Evolutionary conservation across 2,329 filamentous ascomycete genomes (phyloP).

Genomic region (Dactylonectria estremocensis): DNA sequence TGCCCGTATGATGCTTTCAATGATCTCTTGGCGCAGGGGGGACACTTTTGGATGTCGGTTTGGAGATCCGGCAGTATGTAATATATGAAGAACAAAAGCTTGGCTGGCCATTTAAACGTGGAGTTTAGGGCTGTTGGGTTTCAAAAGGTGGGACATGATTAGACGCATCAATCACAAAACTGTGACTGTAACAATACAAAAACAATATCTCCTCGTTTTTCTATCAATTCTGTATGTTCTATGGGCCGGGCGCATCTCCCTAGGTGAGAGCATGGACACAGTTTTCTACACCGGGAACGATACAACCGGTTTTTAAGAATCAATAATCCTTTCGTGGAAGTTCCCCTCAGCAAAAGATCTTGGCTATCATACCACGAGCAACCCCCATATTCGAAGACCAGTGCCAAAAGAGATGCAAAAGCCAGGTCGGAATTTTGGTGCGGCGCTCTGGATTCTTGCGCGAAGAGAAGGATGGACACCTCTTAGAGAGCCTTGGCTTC

Average conservation of each 20-base stretch:
- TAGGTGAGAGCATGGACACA: neutral
- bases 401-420: neutral
- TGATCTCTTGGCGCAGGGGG: neutral
- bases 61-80: neutral
- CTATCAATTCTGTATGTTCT: neutral
- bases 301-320: neutral
- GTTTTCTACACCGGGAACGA: neutral
- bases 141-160: neutral
- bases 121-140: neutral
- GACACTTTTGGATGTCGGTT: neutral
- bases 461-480: neutral
- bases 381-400: neutral
- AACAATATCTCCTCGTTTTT: slow-evolving; percentile 4
- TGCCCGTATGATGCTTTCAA: slow-evolving; percentile 17
- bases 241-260: neutral
- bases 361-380: neutral
- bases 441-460: neutral
- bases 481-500: neutral
- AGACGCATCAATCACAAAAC: neutral
- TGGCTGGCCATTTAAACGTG: neutral
- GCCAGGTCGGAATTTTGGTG: too few species aligned
- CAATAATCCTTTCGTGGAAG: neutral
- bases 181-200: slow-evolving; percentile 17
- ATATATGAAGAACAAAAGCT: slow-evolving; percentile 11
- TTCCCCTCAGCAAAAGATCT: neutral